These are phyloP conservation scores for Syzygium aromaticum DNA, from an alignment of 345 rosid genomes.

Conservation along the genomic window DNA sequence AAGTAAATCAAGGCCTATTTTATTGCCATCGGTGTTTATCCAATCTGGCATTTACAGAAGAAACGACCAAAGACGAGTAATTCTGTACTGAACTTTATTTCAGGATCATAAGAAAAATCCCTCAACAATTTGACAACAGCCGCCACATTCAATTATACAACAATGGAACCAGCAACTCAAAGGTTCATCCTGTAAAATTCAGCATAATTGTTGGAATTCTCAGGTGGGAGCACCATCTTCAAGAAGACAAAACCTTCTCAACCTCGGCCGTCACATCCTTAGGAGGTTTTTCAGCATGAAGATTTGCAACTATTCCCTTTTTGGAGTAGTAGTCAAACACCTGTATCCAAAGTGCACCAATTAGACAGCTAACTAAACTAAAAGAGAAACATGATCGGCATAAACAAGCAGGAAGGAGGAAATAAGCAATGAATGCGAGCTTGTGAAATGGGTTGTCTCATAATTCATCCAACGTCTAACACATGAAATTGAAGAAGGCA, in stretches of 20 bases:
- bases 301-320: conserved; percentile 56
- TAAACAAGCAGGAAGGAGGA: not conserved
- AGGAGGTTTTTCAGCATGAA: conserved; percentile 79
- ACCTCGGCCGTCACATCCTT: conserved; percentile 62
- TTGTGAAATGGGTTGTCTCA: not conserved
- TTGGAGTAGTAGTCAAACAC: conserved; percentile 73
- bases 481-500: not conserved
- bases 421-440: not conserved
- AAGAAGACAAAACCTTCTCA: conserved; percentile 51
- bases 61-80: not conserved
- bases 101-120: not conserved
- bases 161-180: not conserved
- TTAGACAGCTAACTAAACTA: not conserved
- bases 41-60: not conserved
- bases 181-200: not conserved
- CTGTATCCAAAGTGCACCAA: conserved; percentile 17
- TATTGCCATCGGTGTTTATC: not conserved
- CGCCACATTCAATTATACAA: not conserved
- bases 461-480: not conserved
- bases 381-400: not conserved
- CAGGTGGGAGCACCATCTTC: not conserved
- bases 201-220: not conserved
- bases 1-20: not conserved
- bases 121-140: not conserved
- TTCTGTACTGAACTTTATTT: not conserved